phyloP scores from a whole-genome alignment of 1,139 yeast species.

The Hyphopichia khmerensis region DNA sequence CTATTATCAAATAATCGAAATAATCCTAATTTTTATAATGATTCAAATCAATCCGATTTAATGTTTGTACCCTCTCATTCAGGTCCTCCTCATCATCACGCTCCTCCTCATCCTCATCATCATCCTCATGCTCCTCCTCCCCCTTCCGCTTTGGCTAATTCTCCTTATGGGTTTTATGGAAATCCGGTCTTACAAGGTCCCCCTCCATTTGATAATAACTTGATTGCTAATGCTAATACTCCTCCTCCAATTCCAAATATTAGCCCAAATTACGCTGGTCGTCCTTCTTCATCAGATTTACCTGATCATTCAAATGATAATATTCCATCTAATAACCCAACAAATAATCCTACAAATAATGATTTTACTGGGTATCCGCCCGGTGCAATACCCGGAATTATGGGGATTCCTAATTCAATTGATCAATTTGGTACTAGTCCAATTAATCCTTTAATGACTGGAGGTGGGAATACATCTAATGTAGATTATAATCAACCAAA shows the following conservation, averaged over 20 bases:
- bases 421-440: background rate
- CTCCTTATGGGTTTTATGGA: constrained; percentile 13
- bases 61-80: constrained; percentile 2
- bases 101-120: no score
- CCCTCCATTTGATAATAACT: background rate
- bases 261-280: no score
- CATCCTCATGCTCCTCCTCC: no score
- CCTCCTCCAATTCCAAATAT: constrained; percentile 2
- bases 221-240: background rate
- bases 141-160: constrained; percentile 7
- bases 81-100: constrained; percentile 5
- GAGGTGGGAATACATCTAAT: background rate
- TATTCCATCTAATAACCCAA: background rate
- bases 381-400: background rate
- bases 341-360: constrained; percentile 1
- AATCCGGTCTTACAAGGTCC: constrained; percentile 4
- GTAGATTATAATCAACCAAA: no score
- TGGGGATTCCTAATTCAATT: background rate
- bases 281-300: no score
- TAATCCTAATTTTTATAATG: background rate
- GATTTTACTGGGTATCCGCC: constrained; percentile 1
- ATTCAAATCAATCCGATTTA: background rate
- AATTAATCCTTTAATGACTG: no score
- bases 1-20: background rate
- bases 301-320: background rate